These are phyloP conservation scores for Aspergillus nomiae DNA, from an alignment of 2,329 filamentous ascomycete genomes.

Conservation along the genomic window DNA sequence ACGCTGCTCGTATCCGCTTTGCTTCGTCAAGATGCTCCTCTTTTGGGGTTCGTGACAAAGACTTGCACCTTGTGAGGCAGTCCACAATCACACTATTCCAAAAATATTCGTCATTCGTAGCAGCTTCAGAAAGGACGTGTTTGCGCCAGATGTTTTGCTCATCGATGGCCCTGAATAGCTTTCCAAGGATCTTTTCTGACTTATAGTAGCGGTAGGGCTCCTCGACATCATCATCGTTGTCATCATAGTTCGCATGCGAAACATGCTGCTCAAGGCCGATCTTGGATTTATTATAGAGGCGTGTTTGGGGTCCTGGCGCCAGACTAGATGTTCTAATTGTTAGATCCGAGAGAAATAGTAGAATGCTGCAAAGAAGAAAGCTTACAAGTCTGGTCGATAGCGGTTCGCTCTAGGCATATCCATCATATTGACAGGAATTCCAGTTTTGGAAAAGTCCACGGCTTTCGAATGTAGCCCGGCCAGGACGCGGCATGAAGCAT, in stretches of 20 bases:
- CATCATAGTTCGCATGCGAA: constrained; percentile 49
- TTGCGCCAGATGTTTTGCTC: constrained; percentile 60
- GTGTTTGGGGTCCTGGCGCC: constrained; percentile 26
- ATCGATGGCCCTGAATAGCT: constrained; percentile 71
- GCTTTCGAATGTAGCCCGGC: constrained; percentile 69
- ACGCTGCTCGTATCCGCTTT: constrained; percentile 12
- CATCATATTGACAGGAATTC: constrained; percentile 56
- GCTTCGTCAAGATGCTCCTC: constrained; percentile 19
- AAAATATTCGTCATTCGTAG: constrained; percentile 11
- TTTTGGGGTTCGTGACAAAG: constrained; percentile 12
- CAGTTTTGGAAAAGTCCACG: constrained; percentile 77
- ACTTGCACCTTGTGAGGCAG: constrained; percentile 3
- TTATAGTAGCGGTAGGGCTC: constrained; percentile 61
- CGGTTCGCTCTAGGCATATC: constrained; percentile 44
- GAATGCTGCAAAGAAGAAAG: not conserved
- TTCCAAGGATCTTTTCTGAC: constrained; percentile 69
- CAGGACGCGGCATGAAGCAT: constrained; percentile 56
- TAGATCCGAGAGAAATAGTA: not conserved
- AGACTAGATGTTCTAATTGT: constrained; percentile 14
- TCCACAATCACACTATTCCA: constrained; percentile 17
- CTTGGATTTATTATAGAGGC: constrained; percentile 42
- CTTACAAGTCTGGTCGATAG: constrained; percentile 60
- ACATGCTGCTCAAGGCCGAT: constrained; percentile 48
- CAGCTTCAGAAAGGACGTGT: constrained; percentile 14
- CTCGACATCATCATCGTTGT: constrained; percentile 48